Evolutionary conservation across 371 early-diverging fungal species (phyloP).

Genomic region (Actinomortierella wolfii): DNA sequence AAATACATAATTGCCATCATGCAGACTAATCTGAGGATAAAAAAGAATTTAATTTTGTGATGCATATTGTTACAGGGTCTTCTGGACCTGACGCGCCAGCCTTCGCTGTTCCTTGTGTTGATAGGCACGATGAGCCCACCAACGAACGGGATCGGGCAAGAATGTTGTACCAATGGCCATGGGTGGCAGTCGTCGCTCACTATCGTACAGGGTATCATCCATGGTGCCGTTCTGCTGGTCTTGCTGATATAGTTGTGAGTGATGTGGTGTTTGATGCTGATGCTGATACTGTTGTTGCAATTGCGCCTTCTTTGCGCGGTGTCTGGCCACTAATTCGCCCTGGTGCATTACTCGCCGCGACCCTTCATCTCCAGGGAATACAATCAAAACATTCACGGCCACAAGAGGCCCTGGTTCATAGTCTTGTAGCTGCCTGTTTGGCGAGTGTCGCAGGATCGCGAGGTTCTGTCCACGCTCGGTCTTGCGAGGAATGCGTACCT

Average conservation of each 20-base stretch:
- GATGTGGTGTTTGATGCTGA: no score
- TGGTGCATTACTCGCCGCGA: conserved; percentile 27
- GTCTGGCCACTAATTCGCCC: conserved; percentile 8
- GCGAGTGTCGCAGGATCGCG: no score
- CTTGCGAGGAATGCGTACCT: no score
- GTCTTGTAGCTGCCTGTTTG: conserved; percentile 11
- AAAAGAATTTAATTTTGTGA: no score
- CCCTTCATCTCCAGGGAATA: conserved; percentile 36
- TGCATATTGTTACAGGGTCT: neutral
- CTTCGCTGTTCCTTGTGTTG: conserved; percentile 24
- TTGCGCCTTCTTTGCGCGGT: neutral
- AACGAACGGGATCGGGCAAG: conserved; percentile 45
- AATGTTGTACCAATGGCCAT: conserved; percentile 46
- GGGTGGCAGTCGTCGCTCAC: conserved; percentile 31
- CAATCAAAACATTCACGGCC: conserved; percentile 39
- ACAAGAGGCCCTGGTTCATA: conserved; percentile 41
- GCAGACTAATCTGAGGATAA: no score
- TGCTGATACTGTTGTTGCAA: conserved; percentile 1
- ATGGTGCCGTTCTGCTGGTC: no score
- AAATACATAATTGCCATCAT: no score
- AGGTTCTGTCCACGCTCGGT: no score
- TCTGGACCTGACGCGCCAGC: conserved; percentile 3
- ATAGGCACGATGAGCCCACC: conserved; percentile 43
- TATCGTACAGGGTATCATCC: conserved; percentile 32
- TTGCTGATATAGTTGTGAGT: no score